phyloP scores from a whole-genome alignment of 176 grass and related monocot genomes.

The Avena eriantha region DNA sequence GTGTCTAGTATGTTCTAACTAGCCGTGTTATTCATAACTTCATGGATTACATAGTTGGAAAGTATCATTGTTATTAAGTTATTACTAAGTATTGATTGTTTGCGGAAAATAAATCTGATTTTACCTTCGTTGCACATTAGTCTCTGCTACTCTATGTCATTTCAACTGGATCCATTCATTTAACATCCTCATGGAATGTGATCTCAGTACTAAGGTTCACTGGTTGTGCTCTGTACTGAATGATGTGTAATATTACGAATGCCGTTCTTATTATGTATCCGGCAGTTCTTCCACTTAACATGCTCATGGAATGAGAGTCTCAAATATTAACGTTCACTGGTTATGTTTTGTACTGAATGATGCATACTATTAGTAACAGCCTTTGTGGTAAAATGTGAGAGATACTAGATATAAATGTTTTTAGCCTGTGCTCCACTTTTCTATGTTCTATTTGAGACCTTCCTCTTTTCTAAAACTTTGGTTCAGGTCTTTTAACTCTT shows the following conservation, averaged over 20 bases:
- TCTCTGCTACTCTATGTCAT: neutral
- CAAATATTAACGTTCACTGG: neutral
- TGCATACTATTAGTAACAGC: conserved; percentile 10
- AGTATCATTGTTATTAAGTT: neutral
- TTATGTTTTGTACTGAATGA: neutral
- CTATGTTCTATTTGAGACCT: neutral
- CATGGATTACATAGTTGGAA: neutral
- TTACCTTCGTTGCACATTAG: conserved; percentile 12
- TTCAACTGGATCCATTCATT: neutral
- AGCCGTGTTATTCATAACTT: neutral
- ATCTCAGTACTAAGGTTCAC: conserved; percentile 24
- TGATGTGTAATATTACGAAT: neutral
- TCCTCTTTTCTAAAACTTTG: neutral
- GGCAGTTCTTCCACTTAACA: neutral
- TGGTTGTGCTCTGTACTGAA: neutral
- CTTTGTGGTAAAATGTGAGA: conserved; percentile 14
- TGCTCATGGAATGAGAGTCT: conserved; percentile 9
- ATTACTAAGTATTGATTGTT: conserved; percentile 5
- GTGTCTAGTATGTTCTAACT: neutral
- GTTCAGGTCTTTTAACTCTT: neutral
- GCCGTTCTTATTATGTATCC: neutral
- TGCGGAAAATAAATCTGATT: neutral
- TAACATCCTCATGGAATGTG: neutral
- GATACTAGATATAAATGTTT: neutral
- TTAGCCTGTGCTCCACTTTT: conserved; percentile 5